phyloP scores from a whole-genome alignment of 1,284 basidiomycete species.

The Trichosporon ovoides region DNA sequence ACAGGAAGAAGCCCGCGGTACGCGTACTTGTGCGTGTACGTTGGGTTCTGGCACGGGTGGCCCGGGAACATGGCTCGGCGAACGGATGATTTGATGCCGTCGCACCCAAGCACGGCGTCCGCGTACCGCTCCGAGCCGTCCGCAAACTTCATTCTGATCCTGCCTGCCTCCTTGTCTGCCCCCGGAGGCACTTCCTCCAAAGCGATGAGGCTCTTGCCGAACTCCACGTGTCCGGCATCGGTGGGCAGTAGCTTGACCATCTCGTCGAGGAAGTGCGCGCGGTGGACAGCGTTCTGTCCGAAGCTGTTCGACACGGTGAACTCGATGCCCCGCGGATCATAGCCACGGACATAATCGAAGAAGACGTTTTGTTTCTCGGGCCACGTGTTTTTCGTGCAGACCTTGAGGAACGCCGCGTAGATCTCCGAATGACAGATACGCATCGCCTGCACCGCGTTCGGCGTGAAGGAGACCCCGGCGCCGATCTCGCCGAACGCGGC shows the following conservation, averaged over 20 bases:
- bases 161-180: not conserved
- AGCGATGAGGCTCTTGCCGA: conserved; percentile 16
- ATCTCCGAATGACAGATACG: conserved; percentile 15
- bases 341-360: conserved; percentile 18
- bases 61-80: conserved; percentile 15
- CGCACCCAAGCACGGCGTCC: conserved; percentile 18
- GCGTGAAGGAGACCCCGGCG: conserved; percentile 21
- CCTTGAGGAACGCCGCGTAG: conserved; percentile 17
- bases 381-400: conserved; percentile 18
- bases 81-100: conserved; percentile 20
- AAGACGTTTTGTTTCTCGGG: conserved; percentile 11
- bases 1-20: conserved; percentile 22
- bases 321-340: conserved; percentile 5
- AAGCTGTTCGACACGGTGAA: conserved; percentile 9
- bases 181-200: not conserved
- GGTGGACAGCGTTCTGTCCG: conserved; percentile 23
- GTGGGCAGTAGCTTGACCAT: conserved; percentile 16
- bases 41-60: conserved; percentile 11
- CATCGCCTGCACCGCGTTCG: conserved; percentile 20
- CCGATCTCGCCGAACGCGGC: conserved; percentile 24
- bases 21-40: conserved; percentile 23
- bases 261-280: conserved; percentile 25
- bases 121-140: conserved; percentile 16
- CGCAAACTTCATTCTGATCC: conserved; percentile 12
- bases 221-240: conserved; percentile 3